Evolutionary conservation across 805 yeast genomes (phyloP).

Genomic region (Candida cerambycidarum): DNA sequence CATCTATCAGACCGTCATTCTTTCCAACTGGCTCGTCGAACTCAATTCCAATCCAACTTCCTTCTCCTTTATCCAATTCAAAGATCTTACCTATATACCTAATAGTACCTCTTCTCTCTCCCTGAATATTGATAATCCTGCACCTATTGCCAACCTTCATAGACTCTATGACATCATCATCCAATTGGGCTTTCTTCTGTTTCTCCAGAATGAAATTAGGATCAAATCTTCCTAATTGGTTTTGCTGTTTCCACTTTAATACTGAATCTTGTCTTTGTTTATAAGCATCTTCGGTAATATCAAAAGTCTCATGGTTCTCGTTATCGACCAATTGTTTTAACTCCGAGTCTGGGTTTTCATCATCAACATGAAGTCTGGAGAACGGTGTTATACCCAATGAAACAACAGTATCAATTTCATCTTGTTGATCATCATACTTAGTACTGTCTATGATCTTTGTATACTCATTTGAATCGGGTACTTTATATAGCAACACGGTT

Average conservation of each 20-base stretch:
- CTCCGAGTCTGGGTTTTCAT: conserved; percentile 52
- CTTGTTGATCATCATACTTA: not conserved
- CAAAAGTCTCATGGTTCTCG: conserved; percentile 27
- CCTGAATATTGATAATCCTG: conserved; percentile 42
- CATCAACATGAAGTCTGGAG: conserved; percentile 58
- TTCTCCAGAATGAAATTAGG: conserved; percentile 43
- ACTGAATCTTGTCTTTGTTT: conserved; percentile 61
- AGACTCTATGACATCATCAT: conserved; percentile 24
- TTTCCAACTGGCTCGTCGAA: conserved; percentile 86
- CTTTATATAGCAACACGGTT: conserved; percentile 45
- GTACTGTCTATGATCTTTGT: conserved; percentile 13
- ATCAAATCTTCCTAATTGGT: conserved; percentile 71
- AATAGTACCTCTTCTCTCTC: conserved; percentile 69
- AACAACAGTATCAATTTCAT: conserved; percentile 16
- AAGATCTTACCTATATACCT: conserved; percentile 67
- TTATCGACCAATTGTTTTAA: conserved; percentile 23
- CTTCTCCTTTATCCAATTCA: conserved; percentile 51
- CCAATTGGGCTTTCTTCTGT: conserved; percentile 25
- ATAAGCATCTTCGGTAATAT: conserved; percentile 60
- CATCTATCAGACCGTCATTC: conserved; percentile 75
- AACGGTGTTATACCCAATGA: conserved; percentile 33
- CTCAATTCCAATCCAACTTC: conserved; percentile 79
- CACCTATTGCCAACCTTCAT: conserved; percentile 56
- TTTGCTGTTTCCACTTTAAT: conserved; percentile 70
- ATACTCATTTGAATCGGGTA: conserved; percentile 37